These are phyloP conservation scores for Dactylorhiza incarnata DNA, from an alignment of 106 monocot species.

Conservation along the genomic window DNA sequence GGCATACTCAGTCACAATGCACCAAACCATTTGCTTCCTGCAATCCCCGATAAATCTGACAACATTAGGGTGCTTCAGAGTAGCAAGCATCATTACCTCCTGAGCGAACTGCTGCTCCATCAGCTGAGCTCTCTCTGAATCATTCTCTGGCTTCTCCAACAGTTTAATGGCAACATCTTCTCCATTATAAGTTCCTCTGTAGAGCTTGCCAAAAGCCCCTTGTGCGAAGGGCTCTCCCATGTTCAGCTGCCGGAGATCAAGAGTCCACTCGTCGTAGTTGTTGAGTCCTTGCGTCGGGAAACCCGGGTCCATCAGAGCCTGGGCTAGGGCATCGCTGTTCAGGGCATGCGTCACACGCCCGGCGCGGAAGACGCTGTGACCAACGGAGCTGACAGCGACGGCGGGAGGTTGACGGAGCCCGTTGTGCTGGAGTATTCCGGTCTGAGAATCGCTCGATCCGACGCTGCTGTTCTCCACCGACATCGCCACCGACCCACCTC, in stretches of 20 bases:
- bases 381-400: conserved; percentile 8
- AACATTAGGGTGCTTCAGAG: conserved; percentile 36
- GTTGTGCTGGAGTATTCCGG: conserved; percentile 19
- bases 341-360: conserved; percentile 7
- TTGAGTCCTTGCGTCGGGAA: conserved; percentile 16
- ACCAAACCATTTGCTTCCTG: conserved; percentile 42
- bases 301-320: conserved; percentile 22
- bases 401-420: conserved; percentile 9
- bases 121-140: conserved; percentile 26
- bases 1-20: conserved; percentile 42
- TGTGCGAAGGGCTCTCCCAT: conserved; percentile 37
- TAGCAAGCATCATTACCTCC: conserved; percentile 42
- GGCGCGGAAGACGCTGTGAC: conserved; percentile 25
- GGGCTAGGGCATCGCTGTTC: conserved; percentile 19
- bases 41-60: conserved; percentile 42
- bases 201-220: conserved; percentile 40
- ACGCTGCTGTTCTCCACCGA: conserved; percentile 32
- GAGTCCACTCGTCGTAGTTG: conserved; percentile 36
- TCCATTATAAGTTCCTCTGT: conserved; percentile 33
- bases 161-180: conserved; percentile 46
- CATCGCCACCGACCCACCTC: conserved; percentile 24
- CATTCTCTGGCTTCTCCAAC: conserved; percentile 38
- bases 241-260: conserved; percentile 25
- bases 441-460: conserved; percentile 22
- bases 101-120: conserved; percentile 48